Evolutionary conservation across 495 filamentous ascomycete genomes (phyloP), one percentile per base, ranked within the genome.

Genomic region (Xylaria palmicola): DNA sequence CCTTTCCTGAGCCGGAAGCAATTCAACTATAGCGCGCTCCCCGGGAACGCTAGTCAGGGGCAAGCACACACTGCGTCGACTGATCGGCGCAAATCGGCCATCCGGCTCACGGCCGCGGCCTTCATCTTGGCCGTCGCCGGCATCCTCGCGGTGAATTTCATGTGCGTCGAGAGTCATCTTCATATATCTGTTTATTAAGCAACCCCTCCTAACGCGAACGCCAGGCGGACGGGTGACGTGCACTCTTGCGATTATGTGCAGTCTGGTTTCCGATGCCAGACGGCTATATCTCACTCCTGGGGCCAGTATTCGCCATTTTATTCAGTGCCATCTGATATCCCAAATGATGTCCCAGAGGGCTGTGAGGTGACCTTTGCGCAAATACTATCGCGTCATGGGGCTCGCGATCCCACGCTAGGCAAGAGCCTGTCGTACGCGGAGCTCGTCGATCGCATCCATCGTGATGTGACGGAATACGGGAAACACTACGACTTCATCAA

Each of bases 281-380:
- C 62, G 6, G 36, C 79, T 15, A 77, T 88, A 43, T 83, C 90
- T 4, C 90, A 89, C 60, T 82, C 74, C 59, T 95, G 91, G 92
- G 92, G 91, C 54, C 90, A 92, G 67, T 94, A 96, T 73, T 90
- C 90, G 20, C 90, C 92, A 13, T 92, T 84, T 72, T 95, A 88
- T 76, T 80, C 84, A 0, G 85, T 92, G 2, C 81, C 85, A 24
- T 89, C 89, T 0, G 70, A 83, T 6, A 79, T 91, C 41, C 76
- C 83, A 4, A 60, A 78, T 1, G 70, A 75, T 0, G 65, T 89
- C 4, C 91, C 91, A 1, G 37, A 75, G 3, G 74, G 75, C 26
- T 96, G 92, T 76, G 71, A 82, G 45, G 69, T 93, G 60, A 91
- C 85, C 36, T 93, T 94, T 69, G 91, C 82, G 9, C 89, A 93